Percentiles rank a stretch among this genome's conserved stretches.
Evolutionary conservation across 352 stramenopile genomes (phyloP).

Genomic region (Aphanomyces euteiches): DNA sequence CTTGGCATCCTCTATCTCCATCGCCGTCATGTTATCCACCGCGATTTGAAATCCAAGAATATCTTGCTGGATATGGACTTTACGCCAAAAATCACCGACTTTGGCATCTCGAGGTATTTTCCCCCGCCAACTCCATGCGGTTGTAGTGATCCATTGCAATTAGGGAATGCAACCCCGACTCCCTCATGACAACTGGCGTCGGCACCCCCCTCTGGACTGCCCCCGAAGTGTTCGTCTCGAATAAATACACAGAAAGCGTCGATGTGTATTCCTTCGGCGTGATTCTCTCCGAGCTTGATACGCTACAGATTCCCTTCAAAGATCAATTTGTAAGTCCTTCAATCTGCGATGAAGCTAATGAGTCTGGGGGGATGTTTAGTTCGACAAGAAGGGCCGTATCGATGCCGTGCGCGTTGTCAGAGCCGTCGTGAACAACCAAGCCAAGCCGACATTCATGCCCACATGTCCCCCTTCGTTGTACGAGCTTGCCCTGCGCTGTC

Average conservation of each 20-base stretch:
- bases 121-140: not conserved
- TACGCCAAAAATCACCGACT: conserved; percentile 24
- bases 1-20: conserved; percentile 20
- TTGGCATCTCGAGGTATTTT: conserved; percentile 25
- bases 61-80: conserved; percentile 14
- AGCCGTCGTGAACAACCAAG: not conserved
- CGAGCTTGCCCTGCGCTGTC: not conserved
- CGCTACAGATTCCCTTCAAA: conserved; percentile 9
- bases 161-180: not conserved
- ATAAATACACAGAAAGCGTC: conserved; percentile 24
- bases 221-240: conserved; percentile 13
- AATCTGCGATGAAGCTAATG: conserved; percentile 4
- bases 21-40: conserved; percentile 19
- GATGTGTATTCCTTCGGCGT: conserved; percentile 29
- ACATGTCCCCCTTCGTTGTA: not conserved
- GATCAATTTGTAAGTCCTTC: conserved; percentile 10
- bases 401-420: not conserved
- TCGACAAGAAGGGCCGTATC: not conserved
- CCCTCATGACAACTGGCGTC: conserved; percentile 19
- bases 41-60: conserved; percentile 29
- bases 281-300: conserved; percentile 26
- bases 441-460: not conserved
- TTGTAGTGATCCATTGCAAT: too few species aligned
- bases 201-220: conserved; percentile 24
- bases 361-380: not conserved